Percentiles rank a stretch among this genome's conserved stretches.
These are phyloP conservation scores for Aspergillus persii DNA, from an alignment of 2,329 filamentous ascomycete species.

Conservation along the genomic window DNA sequence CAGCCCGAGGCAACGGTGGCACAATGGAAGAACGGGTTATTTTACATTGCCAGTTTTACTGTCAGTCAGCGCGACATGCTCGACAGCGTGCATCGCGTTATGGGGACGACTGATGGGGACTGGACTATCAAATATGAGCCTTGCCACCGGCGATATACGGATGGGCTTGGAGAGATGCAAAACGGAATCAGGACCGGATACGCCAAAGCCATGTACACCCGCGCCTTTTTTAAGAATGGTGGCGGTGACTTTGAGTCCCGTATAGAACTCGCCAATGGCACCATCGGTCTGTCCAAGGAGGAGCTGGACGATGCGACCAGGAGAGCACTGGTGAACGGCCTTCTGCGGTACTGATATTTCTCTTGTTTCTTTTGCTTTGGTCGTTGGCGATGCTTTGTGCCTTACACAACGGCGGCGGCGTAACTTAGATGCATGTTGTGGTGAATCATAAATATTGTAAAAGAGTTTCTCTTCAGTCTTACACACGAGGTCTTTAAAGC, in stretches of 20 bases:
- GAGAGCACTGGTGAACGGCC: neutral
- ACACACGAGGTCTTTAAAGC: too few relatives aligned
- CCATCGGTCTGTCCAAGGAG: neutral
- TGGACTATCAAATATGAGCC: slow-evolving; percentile 43
- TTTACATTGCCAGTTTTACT: slow-evolving; percentile 56
- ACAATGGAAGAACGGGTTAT: slow-evolving; percentile 39
- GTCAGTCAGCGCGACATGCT: slow-evolving; percentile 64
- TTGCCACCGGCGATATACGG: neutral
- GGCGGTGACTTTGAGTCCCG: neutral
- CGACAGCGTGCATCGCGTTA: slow-evolving; percentile 55
- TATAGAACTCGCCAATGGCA: neutral
- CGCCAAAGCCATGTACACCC: neutral
- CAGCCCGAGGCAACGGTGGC: slow-evolving; percentile 31
- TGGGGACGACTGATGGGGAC: slow-evolving; percentile 55
- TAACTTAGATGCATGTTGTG: too few relatives aligned
- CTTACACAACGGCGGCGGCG: too few relatives aligned
- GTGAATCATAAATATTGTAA: too few relatives aligned
- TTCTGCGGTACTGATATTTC: too few relatives aligned
- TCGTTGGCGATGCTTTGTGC: too few relatives aligned
- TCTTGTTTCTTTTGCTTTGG: too few relatives aligned
- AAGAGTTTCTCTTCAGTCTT: too few relatives aligned
- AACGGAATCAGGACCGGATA: neutral
- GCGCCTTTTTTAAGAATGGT: neutral
- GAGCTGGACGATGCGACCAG: neutral
- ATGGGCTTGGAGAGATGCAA: neutral